A percentile compares a stretch with the other conserved stretches of the same genome.
Conservation (phyloP, 148 eudicot genomes). For the Nepenthes gracilis region DNA sequence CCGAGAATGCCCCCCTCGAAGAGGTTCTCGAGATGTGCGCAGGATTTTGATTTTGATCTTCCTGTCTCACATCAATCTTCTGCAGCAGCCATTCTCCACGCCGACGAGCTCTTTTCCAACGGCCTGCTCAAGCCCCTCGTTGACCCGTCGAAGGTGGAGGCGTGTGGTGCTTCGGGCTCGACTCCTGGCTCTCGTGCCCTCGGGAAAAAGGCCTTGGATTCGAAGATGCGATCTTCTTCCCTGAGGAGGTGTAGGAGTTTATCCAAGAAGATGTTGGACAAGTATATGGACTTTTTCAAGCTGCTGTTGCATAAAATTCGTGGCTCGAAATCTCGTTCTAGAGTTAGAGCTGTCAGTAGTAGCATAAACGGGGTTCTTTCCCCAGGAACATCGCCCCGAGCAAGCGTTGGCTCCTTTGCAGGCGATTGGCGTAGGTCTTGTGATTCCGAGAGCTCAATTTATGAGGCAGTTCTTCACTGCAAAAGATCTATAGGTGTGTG, state of each 20-base stretch:
- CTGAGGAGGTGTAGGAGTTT: conserved; percentile 48
- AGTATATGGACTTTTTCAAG: conserved; percentile 37
- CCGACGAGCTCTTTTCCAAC: conserved; percentile 63
- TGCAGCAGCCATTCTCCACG: conserved; percentile 30
- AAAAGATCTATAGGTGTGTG: conserved; percentile 52
- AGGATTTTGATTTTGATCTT: conserved; percentile 43
- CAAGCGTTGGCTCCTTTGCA: conserved; percentile 39
- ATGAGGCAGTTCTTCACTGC: conserved; percentile 93
- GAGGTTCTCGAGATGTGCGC: conserved; percentile 39
- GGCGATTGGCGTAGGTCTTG: conserved; percentile 60
- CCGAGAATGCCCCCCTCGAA: conserved; percentile 70
- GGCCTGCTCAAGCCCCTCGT: conserved; percentile 49
- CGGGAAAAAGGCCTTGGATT: background rate
- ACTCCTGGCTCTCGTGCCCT: background rate
- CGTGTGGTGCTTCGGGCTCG: background rate
- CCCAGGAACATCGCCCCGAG: conserved; percentile 38
- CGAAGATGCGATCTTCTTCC: conserved; percentile 35
- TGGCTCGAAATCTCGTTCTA: conserved; percentile 21
- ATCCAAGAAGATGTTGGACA: conserved; percentile 42
- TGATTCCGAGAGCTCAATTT: conserved; percentile 79
- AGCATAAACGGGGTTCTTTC: conserved; percentile 18
- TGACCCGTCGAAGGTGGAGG: conserved; percentile 18
- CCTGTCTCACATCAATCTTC: conserved; percentile 24
- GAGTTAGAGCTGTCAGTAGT: conserved; percentile 13
- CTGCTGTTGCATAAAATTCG: conserved; percentile 36